Conservation (phyloP, 129 eudicot genomes). For the Flaveria robusta region DNA sequence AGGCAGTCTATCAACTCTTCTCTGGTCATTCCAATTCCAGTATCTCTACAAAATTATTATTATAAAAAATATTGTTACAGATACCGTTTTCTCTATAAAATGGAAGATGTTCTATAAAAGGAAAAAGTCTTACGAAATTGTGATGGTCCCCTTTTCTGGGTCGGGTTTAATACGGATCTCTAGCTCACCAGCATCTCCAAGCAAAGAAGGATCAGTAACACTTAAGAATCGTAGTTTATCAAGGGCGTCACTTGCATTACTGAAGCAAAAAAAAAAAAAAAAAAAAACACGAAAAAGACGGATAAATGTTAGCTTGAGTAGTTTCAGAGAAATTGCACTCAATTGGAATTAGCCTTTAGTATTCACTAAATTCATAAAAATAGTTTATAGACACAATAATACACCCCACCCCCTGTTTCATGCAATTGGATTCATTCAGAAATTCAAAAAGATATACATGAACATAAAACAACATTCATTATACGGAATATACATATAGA, state of each 20-base stretch:
- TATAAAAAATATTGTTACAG: background rate
- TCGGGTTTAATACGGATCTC: conserved; percentile 91
- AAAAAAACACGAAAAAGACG: background rate
- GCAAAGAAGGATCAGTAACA: conserved; percentile 81
- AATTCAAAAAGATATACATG: too few species aligned
- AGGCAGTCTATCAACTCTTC: conserved; percentile 92
- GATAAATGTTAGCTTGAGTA: background rate
- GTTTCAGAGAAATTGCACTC: background rate
- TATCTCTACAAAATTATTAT: conserved; percentile 61
- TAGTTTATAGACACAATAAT: too few species aligned
- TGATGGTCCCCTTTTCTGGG: conserved; percentile 86
- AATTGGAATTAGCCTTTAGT: background rate
- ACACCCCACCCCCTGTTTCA: too few species aligned
- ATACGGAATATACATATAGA: too few species aligned
- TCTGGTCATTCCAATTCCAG: conserved; percentile 95
- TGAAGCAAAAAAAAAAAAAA: conserved; percentile 41
- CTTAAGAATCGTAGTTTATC: conserved; percentile 92
- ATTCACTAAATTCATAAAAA: background rate
- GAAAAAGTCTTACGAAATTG: conserved; percentile 57
- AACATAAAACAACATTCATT: too few species aligned
- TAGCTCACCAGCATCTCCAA: conserved; percentile 84
- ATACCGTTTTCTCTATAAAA: background rate
- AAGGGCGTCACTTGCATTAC: conserved; percentile 98
- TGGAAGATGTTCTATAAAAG: background rate
- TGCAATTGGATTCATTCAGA: too few species aligned